Conservation (phyloP, 768 basidiomycete species). For the Mycena albidolilacea region DNA sequence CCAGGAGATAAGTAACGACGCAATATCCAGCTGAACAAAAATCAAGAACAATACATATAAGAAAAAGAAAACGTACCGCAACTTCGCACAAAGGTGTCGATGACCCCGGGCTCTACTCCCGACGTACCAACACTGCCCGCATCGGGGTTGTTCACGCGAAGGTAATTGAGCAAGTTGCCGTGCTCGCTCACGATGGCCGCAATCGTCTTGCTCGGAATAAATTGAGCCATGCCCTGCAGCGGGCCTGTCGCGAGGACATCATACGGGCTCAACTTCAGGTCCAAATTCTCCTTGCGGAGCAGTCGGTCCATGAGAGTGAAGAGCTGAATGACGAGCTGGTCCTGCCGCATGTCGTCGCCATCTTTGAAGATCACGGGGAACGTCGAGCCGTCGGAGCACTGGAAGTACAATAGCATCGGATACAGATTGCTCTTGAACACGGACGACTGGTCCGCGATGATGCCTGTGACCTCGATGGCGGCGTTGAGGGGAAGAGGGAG, state of each 20-base stretch:
- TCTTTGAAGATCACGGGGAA: slow-evolving; percentile 99
- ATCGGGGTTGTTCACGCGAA: slow-evolving; percentile 90
- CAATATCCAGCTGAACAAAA: slow-evolving; percentile 90
- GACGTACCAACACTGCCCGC: slow-evolving; percentile 95
- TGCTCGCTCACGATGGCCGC: slow-evolving; percentile 95
- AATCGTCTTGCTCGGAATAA: slow-evolving; percentile 95
- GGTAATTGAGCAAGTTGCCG: slow-evolving; percentile 88
- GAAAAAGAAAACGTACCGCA: slow-evolving; percentile 79
- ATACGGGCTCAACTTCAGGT: slow-evolving; percentile 92
- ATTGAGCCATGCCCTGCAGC: slow-evolving; percentile 96
- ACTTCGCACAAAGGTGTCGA: slow-evolving; percentile 97
- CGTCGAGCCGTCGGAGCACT: slow-evolving; percentile 85
- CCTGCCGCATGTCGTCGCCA: slow-evolving; percentile 98
- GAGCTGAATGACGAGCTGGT: slow-evolving; percentile 98
- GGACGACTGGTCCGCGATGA: slow-evolving; percentile 92
- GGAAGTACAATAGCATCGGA: slow-evolving; percentile 92
- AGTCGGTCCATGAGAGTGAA: slow-evolving; percentile 98
- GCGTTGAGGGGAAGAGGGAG: slow-evolving; percentile 95
- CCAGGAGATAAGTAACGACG: slow-evolving; percentile 95
- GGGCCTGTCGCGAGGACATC: slow-evolving; percentile 94
- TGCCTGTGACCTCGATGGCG: slow-evolving; percentile 85
- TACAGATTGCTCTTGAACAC: slow-evolving; percentile 98
- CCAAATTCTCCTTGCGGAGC: slow-evolving; percentile 94
- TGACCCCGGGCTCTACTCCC: slow-evolving; percentile 93
- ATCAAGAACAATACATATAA: slow-evolving; percentile 27